A percentile compares a stretch with the other conserved stretches of the same genome.
Conservation (phyloP, 306 rosid genomes). For the Hippophae rhamnoides region DNA sequence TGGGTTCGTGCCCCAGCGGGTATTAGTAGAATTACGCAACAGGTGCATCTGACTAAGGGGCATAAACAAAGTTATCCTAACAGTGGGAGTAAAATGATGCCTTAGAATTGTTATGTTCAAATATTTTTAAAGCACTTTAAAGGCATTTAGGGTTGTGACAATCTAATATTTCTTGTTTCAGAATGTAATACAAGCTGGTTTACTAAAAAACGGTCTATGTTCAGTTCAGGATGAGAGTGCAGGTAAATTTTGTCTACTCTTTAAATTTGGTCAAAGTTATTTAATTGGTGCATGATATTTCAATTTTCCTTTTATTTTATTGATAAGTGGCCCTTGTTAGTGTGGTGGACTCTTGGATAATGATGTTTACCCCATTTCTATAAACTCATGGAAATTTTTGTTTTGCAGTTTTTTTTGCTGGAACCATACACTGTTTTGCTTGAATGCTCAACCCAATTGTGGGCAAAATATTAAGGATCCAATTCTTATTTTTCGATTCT, state of each 20-base stretch:
- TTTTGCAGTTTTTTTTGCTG: neutral
- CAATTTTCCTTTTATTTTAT: neutral
- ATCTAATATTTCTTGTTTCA: slow-evolving; percentile 30
- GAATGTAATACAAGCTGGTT: slow-evolving; percentile 60
- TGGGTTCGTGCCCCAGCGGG: too few relatives aligned
- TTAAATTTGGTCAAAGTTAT: neutral
- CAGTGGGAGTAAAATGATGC: slow-evolving; percentile 2
- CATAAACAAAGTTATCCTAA: too few relatives aligned
- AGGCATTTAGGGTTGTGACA: slow-evolving; percentile 17
- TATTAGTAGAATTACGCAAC: too few relatives aligned
- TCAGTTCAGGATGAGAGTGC: slow-evolving; percentile 92
- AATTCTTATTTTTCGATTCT: slow-evolving; percentile 3
- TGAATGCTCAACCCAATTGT: neutral
- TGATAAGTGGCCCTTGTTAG: neutral
- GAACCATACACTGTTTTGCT: neutral
- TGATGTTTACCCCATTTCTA: neutral
- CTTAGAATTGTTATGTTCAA: slow-evolving; percentile 6
- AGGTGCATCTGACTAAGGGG: too few relatives aligned
- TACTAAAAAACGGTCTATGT: slow-evolving; percentile 65
- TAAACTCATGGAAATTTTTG: neutral
- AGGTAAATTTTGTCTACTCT: slow-evolving; percentile 33
- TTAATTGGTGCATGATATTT: slow-evolving; percentile 1
- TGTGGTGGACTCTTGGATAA: neutral
- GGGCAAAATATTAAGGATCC: slow-evolving; percentile 1
- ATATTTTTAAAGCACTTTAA: neutral